phyloP scores from a whole-genome alignment of 2,329 filamentous ascomycete species.

The Colletotrichum echinochloae region DNA sequence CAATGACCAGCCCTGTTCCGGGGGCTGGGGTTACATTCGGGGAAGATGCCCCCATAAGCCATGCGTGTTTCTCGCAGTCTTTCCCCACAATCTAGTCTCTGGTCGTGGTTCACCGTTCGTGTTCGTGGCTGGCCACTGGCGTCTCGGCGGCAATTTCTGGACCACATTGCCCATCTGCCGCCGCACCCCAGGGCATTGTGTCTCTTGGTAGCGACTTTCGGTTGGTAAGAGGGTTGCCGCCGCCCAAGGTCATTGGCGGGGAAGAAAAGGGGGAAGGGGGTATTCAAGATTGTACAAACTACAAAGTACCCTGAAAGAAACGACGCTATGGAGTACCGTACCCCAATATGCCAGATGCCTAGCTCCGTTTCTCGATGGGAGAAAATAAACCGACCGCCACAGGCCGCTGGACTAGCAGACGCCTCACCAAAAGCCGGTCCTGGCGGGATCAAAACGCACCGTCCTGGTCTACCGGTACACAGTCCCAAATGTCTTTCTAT shows the following conservation, averaged over 20 bases:
- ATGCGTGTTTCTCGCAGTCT: not conserved
- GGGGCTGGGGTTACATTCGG: not conserved
- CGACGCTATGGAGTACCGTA: constrained; percentile 1
- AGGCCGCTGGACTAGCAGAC: constrained; percentile 1
- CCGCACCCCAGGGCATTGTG: not conserved
- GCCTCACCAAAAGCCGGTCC: constrained; percentile 12
- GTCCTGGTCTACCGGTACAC: not conserved
- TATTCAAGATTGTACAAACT: not conserved
- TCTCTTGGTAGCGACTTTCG: not conserved
- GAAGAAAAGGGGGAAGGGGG: not conserved
- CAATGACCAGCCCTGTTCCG: not conserved
- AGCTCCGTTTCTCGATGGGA: not conserved
- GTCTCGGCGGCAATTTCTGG: constrained; percentile 17
- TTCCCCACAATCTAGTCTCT: not conserved
- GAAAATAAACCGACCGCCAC: constrained; percentile 5
- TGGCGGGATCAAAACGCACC: constrained; percentile 7
- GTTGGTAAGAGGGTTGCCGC: not conserved
- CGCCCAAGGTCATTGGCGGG: not conserved
- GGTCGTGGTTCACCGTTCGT: constrained; percentile 10
- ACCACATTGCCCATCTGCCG: not conserved
- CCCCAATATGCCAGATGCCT: constrained; percentile 29
- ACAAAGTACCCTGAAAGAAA: not conserved
- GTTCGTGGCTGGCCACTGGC: constrained; percentile 9
- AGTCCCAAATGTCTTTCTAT: not conserved
- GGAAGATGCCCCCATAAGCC: not conserved